phyloP scores from a whole-genome alignment of 108 stramenopile genomes.

The Pelagomonas calceolata region DNA sequence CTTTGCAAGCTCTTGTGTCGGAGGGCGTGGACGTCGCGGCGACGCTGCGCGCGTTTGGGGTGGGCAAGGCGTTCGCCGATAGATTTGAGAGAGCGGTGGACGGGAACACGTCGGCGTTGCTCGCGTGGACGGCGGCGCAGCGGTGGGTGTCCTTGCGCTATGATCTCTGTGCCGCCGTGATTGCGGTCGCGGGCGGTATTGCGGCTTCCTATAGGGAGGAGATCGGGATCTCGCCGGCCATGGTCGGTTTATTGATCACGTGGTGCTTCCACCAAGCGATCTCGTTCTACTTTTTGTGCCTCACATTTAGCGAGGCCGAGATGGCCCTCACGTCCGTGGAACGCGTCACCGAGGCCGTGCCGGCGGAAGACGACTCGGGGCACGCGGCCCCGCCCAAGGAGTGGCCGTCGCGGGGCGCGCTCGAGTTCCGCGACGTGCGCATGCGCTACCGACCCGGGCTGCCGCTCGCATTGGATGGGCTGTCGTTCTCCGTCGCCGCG shows the following conservation, averaged over 20 bases:
- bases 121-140: constrained; percentile 5
- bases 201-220: constrained; percentile 49
- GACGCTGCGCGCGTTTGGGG: constrained; percentile 38
- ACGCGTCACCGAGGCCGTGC: constrained; percentile 5
- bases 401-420: constrained; percentile 3
- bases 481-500: constrained; percentile 13
- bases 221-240: constrained; percentile 42
- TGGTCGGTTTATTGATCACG: constrained; percentile 58
- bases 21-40: constrained; percentile 40
- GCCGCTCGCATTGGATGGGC: constrained; percentile 19
- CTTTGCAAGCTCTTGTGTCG: constrained; percentile 35
- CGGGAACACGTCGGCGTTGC: constrained; percentile 6
- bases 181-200: constrained; percentile 48
- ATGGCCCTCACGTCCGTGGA: constrained; percentile 22
- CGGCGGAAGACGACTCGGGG: neutral
- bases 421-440: constrained; percentile 19
- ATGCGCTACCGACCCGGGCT: constrained; percentile 27
- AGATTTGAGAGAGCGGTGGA: neutral
- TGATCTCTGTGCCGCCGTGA: constrained; percentile 58
- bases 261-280: constrained; percentile 18
- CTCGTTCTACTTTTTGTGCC: constrained; percentile 13
- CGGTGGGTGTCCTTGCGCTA: constrained; percentile 70
- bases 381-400: neutral
- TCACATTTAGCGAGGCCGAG: constrained; percentile 13
- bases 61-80: neutral